Conservation (phyloP, 2,329 filamentous ascomycete species). For the Aspergillus sp. region DNA sequence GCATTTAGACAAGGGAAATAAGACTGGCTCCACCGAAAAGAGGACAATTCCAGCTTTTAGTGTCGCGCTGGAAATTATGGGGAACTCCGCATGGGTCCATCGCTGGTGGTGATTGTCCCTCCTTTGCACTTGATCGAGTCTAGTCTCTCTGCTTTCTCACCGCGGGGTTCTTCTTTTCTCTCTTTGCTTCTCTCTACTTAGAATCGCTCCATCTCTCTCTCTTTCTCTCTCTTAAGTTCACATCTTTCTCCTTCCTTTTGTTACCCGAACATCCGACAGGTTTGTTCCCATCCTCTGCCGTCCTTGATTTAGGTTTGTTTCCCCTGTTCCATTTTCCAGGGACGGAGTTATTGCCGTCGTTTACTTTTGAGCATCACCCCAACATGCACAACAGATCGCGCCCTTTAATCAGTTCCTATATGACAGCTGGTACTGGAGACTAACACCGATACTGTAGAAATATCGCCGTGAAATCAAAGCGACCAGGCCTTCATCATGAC, state of each 20-base stretch:
- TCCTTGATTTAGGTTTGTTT: neutral
- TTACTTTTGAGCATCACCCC: neutral
- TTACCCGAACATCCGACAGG: neutral
- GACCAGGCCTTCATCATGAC: conserved; percentile 28
- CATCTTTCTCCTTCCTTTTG: neutral
- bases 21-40: conserved; percentile 11
- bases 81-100: conserved; percentile 16
- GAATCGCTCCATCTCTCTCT: neutral
- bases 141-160: conserved; percentile 3
- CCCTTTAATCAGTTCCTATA: too few relatives aligned
- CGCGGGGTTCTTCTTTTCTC: neutral
- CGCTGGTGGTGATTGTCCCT: neutral
- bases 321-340: neutral
- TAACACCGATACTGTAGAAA: neutral
- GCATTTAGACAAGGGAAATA: neutral
- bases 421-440: too few relatives aligned
- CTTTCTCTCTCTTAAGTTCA: neutral
- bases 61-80: conserved; percentile 7
- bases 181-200: neutral
- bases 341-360: neutral
- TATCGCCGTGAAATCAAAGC: too few relatives aligned
- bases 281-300: neutral
- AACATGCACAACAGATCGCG: neutral
- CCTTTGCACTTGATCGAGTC: conserved; percentile 9
- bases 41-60: neutral